Base-by-base conservation (phyloP, 306 rosid species). In the Vicia sativa region DNA sequence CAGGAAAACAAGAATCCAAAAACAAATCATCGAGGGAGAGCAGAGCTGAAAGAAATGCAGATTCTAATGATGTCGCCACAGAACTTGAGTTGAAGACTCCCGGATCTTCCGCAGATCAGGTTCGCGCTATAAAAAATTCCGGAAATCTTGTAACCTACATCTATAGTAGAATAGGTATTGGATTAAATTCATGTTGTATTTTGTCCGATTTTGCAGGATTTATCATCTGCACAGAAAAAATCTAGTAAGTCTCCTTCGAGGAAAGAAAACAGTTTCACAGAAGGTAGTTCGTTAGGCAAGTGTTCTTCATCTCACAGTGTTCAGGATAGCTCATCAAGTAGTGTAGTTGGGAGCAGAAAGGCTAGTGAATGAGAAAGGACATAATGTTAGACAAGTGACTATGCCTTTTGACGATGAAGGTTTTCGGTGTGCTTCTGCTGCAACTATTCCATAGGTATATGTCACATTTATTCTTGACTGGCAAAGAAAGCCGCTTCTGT, bases 51-150 rank as follows among this genome's bases (percentile, higher is more conserved):
- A 85, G 67, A 75, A 48, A 71, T 44, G 81, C 64, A 62, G 88
- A 76, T 50, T 86, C 90, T 12, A 83, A 72, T 56, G 85, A 85
- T 72, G 90, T 91, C 48, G 80, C 83, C 2, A 85, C 95, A 6
- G 81, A 87, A 59, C 80, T 87, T 55, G 92, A 88, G 80, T 71
- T 91, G 84, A 91, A 88, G 79, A 91, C 89, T 59, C 90, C 96
- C 13, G 95, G 96, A 7, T 89, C 84, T 42, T 64, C 87, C 11
- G 68, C 87, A 56, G 91, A 91, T 66, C 91, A 85, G 96, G 97
- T 89, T 45, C 48, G 86, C 25, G 41, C 58, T 60, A 25, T 6
- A 34, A 34, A 7, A 34, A 34, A 2, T 64, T 62, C n/a, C 28
- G 4, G 49, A 62, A 48, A 23, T 48, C 10, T 38, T 28, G 16